phyloP scores from a whole-genome alignment of 768 basidiomycete species.

The Hygrocybe punicea region DNA sequence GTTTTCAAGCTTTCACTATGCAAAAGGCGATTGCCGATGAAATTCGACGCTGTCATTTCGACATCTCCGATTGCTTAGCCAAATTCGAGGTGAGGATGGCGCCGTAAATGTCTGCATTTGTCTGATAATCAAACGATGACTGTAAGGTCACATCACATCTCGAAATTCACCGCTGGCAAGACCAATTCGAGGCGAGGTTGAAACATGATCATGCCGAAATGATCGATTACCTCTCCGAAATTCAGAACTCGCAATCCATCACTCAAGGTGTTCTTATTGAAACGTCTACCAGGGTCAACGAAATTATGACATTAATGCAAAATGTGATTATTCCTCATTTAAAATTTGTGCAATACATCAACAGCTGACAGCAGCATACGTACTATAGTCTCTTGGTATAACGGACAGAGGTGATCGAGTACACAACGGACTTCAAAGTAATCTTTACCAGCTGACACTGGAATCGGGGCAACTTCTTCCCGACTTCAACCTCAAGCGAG shows the following conservation, averaged over 20 bases:
- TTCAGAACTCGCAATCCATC: constrained; percentile 30
- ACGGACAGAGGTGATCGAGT: constrained; percentile 26
- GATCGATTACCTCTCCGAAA: constrained; percentile 41
- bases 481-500: constrained; percentile 47
- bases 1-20: constrained; percentile 43
- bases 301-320: constrained; percentile 52
- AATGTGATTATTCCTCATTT: constrained; percentile 28
- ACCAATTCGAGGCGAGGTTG: constrained; percentile 37
- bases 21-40: constrained; percentile 44
- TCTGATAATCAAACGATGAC: neutral
- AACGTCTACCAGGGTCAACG: constrained; percentile 33
- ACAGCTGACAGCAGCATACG: no score
- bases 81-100: constrained; percentile 43
- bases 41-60: constrained; percentile 45
- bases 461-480: constrained; percentile 47
- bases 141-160: constrained; percentile 44
- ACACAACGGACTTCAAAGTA: constrained; percentile 45
- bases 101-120: neutral
- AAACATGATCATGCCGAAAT: constrained; percentile 45
- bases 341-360: neutral
- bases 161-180: constrained; percentile 49
- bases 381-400: neutral
- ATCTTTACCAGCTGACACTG: constrained; percentile 50
- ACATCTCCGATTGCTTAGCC: constrained; percentile 45
- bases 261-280: constrained; percentile 32